Evolutionary conservation across 768 basidiomycete species (phyloP).

Genomic region (Podaxis sp.): DNA sequence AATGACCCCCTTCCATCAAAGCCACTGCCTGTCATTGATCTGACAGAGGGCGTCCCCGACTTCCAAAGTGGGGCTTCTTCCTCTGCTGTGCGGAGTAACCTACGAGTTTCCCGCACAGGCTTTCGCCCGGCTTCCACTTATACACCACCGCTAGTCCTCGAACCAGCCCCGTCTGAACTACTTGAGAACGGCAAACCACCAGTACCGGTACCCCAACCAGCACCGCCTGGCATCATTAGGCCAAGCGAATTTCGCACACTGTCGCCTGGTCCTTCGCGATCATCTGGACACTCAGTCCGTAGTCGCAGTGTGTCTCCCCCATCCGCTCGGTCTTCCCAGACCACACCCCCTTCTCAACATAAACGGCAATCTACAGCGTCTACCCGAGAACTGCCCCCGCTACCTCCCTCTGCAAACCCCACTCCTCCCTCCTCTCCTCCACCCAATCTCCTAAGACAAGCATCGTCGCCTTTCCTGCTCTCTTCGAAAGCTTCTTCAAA

Average conservation of each 20-base stretch:
- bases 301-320: conserved; percentile 26
- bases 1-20: conserved; percentile 24
- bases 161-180: conserved; percentile 29
- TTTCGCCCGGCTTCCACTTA: conserved; percentile 30
- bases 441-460: conserved; percentile 24
- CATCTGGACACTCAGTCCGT: conserved; percentile 23
- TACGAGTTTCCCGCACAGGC: not conserved
- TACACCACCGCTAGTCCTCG: conserved; percentile 30
- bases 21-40: conserved; percentile 16
- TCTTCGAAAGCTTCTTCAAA: conserved; percentile 29
- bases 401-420: conserved; percentile 32
- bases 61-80: not conserved
- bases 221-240: not conserved
- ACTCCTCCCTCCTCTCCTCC: conserved; percentile 28
- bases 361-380: conserved; percentile 23
- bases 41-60: conserved; percentile 1
- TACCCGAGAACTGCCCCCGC: conserved; percentile 32
- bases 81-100: not conserved
- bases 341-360: conserved; percentile 23
- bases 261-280: conserved; percentile 25
- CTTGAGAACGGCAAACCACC: conserved; percentile 33
- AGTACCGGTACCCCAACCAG: conserved; percentile 10
- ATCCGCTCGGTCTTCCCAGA: conserved; percentile 34
- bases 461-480: conserved; percentile 25
- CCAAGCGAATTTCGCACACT: conserved; percentile 22